Conservation (phyloP, 352 stramenopile species). For the Lagenidium sp. region DNA sequence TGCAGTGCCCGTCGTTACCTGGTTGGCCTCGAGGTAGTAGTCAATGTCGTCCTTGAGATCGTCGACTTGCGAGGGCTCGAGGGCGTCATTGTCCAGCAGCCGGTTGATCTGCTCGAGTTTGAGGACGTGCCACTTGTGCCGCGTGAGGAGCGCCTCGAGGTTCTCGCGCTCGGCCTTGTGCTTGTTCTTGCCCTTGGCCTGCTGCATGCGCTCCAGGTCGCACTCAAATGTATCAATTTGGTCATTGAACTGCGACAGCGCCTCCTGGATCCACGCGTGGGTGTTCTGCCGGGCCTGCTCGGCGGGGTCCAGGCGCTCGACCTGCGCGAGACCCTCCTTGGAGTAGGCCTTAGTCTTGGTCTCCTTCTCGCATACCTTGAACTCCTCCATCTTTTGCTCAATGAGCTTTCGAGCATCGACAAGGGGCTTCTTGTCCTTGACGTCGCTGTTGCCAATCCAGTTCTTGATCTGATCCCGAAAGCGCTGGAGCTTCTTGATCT, state of each 20-base stretch:
- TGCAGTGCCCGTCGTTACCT: no score
- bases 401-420: slow-evolving; percentile 90
- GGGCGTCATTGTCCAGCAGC: slow-evolving; percentile 94
- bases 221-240: slow-evolving; percentile 83
- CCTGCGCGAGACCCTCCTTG: slow-evolving; percentile 95
- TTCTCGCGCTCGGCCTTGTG: slow-evolving; percentile 92
- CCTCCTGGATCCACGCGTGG: slow-evolving; percentile 78
- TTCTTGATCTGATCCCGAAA: slow-evolving; percentile 99
- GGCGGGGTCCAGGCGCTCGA: slow-evolving; percentile 88
- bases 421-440: slow-evolving; percentile 96
- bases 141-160: slow-evolving; percentile 83
- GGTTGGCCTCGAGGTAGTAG: slow-evolving; percentile 96
- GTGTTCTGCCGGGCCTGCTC: slow-evolving; percentile 78
- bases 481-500: slow-evolving; percentile 99
- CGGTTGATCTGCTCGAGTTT: slow-evolving; percentile 98
- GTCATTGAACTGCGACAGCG: slow-evolving; percentile 79
- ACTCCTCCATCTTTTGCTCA: slow-evolving; percentile 99
- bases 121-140: slow-evolving; percentile 96
- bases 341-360: slow-evolving; percentile 99
- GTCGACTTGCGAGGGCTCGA: slow-evolving; percentile 91
- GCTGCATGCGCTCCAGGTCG: slow-evolving; percentile 68
- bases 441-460: slow-evolving; percentile 96
- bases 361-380: slow-evolving; percentile 99
- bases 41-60: slow-evolving; percentile 97
- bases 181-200: slow-evolving; percentile 91